These are phyloP conservation scores for Venustampulla echinocandica DNA, from an alignment of 495 filamentous ascomycete genomes.

Conservation along the genomic window DNA sequence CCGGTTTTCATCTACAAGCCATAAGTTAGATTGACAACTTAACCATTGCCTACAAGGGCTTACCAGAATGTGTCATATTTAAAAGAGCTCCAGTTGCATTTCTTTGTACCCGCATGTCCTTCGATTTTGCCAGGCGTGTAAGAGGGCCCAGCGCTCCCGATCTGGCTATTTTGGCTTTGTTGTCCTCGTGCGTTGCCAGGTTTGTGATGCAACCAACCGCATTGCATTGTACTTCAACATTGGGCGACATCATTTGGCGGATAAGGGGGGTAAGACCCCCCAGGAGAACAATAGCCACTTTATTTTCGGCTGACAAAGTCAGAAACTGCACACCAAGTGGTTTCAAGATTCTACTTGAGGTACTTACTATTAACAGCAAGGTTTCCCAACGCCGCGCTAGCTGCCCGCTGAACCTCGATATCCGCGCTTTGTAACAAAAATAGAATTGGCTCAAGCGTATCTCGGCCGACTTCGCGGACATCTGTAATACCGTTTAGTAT, in stretches of 20 bases:
- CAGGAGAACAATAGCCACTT: conserved; percentile 87
- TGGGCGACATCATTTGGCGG: conserved; percentile 96
- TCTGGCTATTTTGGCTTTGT: conserved; percentile 96
- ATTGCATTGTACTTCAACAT: conserved; percentile 98
- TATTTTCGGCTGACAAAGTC: conserved; percentile 76
- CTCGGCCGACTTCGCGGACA: conserved; percentile 89
- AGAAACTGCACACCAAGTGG: conserved; percentile 26
- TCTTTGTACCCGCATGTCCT: conserved; percentile 96
- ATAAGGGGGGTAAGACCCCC: conserved; percentile 89
- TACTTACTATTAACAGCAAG: conserved; percentile 88
- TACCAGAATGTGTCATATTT: conserved; percentile 99
- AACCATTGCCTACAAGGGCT: conserved; percentile 17
- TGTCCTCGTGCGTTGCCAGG: conserved; percentile 94
- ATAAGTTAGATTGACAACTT: conserved; percentile 8
- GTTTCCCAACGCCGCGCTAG: conserved; percentile 92
- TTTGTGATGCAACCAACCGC: conserved; percentile 98
- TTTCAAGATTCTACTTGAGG: not conserved
- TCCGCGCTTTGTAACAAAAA: conserved; percentile 91
- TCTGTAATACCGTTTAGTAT: conserved; percentile 51
- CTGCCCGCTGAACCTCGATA: conserved; percentile 94
- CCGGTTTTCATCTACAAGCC: conserved; percentile 74
- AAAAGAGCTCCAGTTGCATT: conserved; percentile 94
- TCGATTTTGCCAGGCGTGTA: conserved; percentile 88
- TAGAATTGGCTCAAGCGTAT: conserved; percentile 91
- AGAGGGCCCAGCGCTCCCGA: conserved; percentile 87